These are phyloP conservation scores for Populus nigra DNA, from an alignment of 345 rosid genomes.

Conservation along the genomic window DNA sequence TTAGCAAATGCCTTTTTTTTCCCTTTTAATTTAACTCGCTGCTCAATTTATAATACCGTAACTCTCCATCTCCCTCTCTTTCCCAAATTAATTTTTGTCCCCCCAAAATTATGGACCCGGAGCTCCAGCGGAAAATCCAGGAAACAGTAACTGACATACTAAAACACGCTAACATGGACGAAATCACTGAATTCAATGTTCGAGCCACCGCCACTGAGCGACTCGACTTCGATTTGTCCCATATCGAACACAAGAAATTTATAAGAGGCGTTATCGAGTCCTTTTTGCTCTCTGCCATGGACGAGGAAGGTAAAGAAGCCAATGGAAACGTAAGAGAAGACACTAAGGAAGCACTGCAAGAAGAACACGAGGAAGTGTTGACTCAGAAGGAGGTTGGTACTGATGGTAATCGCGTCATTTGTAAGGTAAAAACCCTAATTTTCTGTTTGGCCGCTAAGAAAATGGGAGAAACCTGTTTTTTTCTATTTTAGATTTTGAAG, in stretches of 20 bases:
- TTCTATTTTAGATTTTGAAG: too few relatives aligned
- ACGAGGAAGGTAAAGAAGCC: slow-evolving; percentile 12
- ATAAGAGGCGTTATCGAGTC: slow-evolving; percentile 60
- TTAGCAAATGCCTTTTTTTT: too few relatives aligned
- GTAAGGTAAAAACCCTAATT: slow-evolving; percentile 42
- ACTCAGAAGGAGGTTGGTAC: slow-evolving; percentile 19
- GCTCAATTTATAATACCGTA: too few relatives aligned
- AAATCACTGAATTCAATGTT: slow-evolving; percentile 74
- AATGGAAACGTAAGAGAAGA: slow-evolving; percentile 6
- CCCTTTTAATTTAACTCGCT: too few relatives aligned
- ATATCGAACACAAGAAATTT: slow-evolving; percentile 34
- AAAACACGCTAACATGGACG: slow-evolving; percentile 50
- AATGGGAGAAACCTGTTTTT: background rate
- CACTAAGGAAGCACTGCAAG: slow-evolving; percentile 9
- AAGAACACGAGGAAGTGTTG: background rate
- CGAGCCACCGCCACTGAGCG: slow-evolving; percentile 49
- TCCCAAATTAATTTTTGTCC: background rate
- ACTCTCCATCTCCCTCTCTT: background rate
- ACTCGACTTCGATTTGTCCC: slow-evolving; percentile 60
- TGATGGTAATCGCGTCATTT: slow-evolving; percentile 46
- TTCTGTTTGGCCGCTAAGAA: background rate
- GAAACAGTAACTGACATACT: slow-evolving; percentile 56
- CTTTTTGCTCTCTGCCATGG: slow-evolving; percentile 46
- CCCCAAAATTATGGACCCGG: slow-evolving; percentile 37
- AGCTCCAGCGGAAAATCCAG: slow-evolving; percentile 40